A percentile compares a stretch with the other conserved stretches of the same genome.
phyloP scores from a whole-genome alignment of 2,329 filamentous ascomycete species.

The Fusarium protoensiforme region DNA sequence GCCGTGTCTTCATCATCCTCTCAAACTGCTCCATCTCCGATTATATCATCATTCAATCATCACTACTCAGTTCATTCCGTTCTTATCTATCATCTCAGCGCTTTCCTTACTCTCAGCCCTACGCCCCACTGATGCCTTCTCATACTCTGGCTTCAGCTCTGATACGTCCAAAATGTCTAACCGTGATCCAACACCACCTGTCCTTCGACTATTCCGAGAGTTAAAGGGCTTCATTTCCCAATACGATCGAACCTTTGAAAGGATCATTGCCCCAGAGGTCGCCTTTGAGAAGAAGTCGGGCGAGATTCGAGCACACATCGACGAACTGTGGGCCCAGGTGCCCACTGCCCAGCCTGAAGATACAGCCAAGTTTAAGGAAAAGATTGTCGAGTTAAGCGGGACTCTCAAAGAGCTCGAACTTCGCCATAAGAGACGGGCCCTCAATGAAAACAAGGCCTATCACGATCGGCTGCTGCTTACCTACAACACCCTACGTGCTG shows the following conservation, averaged over 20 bases:
- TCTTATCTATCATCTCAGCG: neutral
- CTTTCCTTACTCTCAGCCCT: neutral
- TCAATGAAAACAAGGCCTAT: neutral
- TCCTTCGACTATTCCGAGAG: neutral
- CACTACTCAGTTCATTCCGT: fast-evolving
- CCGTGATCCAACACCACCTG: neutral
- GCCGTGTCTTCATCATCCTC: neutral
- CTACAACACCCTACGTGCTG: neutral
- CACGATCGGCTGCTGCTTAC: neutral
- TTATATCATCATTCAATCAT: neutral
- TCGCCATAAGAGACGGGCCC: neutral
- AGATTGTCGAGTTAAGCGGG: neutral
- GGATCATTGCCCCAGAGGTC: neutral
- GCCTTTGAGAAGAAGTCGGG: neutral
- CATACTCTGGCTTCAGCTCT: no score
- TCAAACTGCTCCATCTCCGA: neutral
- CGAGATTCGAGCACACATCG: neutral
- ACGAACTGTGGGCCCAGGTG: neutral
- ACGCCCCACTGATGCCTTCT: neutral
- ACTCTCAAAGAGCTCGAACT: slow-evolving; percentile 18
- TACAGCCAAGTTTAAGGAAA: neutral
- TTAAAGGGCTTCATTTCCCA: slow-evolving; percentile 8
- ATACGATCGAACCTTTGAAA: neutral
- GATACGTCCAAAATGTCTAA: neutral
- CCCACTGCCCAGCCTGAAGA: neutral